These are phyloP conservation scores for Erodium texanum DNA, from an alignment of 441 rosid genomes.

Conservation along the genomic window DNA sequence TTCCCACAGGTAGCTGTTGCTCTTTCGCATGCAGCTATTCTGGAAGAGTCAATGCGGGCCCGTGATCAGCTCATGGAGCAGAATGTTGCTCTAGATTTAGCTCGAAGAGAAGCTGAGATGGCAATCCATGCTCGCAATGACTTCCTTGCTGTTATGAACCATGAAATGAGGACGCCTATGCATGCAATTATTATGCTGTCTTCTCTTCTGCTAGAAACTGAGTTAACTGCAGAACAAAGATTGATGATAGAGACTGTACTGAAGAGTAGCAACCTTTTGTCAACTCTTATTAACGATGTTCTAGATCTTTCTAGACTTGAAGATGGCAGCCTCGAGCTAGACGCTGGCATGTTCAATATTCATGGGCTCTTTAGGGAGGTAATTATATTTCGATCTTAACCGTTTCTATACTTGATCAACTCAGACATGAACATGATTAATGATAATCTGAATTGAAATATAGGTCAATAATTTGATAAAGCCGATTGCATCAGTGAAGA, in stretches of 20 bases:
- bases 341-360: slow-evolving; percentile 48
- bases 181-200: slow-evolving; percentile 78
- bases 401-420: too few relatives aligned
- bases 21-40: slow-evolving; percentile 89
- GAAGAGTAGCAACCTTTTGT: slow-evolving; percentile 79
- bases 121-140: slow-evolving; percentile 87
- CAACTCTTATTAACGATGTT: slow-evolving; percentile 73
- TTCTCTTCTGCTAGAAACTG: slow-evolving; percentile 78
- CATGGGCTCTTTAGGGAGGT: slow-evolving; percentile 69
- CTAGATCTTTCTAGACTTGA: slow-evolving; percentile 83
- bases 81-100: slow-evolving; percentile 62
- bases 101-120: slow-evolving; percentile 79
- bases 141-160: slow-evolving; percentile 90
- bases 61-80: slow-evolving; percentile 74
- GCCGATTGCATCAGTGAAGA: slow-evolving; percentile 75
- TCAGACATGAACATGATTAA: background rate
- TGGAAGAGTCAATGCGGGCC: slow-evolving; percentile 89
- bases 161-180: slow-evolving; percentile 92
- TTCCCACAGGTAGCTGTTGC: slow-evolving; percentile 81
- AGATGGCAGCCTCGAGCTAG: slow-evolving; percentile 76
- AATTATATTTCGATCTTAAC: background rate
- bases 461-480: slow-evolving; percentile 64
- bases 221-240: slow-evolving; percentile 65
- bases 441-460: slow-evolving; percentile 6
- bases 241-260: slow-evolving; percentile 73